Conservation (phyloP, 352 stramenopile genomes). For the Blastocystis sp. region DNA sequence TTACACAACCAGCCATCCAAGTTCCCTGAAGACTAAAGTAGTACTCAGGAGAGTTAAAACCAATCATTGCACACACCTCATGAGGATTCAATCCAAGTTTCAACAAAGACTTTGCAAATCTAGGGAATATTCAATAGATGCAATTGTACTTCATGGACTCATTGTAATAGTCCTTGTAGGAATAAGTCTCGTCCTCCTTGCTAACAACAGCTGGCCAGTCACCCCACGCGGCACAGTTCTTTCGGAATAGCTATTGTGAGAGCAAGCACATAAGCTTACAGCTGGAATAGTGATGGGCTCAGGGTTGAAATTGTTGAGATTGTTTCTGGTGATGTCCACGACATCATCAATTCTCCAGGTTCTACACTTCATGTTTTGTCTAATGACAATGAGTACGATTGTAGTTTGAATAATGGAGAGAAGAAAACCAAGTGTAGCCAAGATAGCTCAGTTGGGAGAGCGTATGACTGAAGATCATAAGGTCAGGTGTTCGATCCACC, state of each 20-base stretch:
- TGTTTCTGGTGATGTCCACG: slow-evolving; percentile 37
- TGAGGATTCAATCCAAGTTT: slow-evolving; percentile 71
- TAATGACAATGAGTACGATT: background rate
- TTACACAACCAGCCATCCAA: slow-evolving; percentile 74
- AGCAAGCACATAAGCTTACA: background rate
- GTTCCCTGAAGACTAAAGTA: slow-evolving; percentile 75
- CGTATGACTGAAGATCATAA: slow-evolving; percentile 63
- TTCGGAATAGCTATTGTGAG: slow-evolving; percentile 13
- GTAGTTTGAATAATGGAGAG: background rate
- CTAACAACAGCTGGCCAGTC: slow-evolving; percentile 57
- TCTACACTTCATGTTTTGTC: slow-evolving; percentile 45
- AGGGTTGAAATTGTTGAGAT: slow-evolving; percentile 33
- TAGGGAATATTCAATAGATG: background rate
- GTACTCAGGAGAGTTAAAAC: slow-evolving; percentile 78
- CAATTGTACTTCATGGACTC: slow-evolving; percentile 69
- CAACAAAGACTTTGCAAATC: slow-evolving; percentile 72
- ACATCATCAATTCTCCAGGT: slow-evolving; percentile 47
- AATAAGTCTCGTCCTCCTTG: slow-evolving; percentile 63
- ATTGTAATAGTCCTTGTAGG: slow-evolving; percentile 72
- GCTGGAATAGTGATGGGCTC: slow-evolving; percentile 51
- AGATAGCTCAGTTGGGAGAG: slow-evolving; percentile 63
- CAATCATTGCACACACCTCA: slow-evolving; percentile 76
- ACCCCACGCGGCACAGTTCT: slow-evolving; percentile 36
- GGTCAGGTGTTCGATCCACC: slow-evolving; percentile 62
- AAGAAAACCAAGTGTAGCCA: background rate